Evolutionary conservation across 305 asterid genomes (phyloP).

Genomic region (Solanum chacoense): DNA sequence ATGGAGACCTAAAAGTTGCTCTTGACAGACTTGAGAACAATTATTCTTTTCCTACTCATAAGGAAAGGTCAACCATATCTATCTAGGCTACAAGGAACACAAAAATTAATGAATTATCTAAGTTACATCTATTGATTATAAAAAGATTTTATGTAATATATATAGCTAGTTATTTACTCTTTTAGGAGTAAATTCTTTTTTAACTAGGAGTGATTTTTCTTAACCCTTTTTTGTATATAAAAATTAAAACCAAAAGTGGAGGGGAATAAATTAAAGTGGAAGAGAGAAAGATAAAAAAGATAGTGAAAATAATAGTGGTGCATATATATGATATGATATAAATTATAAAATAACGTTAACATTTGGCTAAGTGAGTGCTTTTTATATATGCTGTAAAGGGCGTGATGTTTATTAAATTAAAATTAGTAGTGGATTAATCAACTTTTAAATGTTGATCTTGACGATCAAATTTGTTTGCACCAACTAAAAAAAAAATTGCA

Average conservation of each 20-base stretch:
- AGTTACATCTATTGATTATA: not conserved
- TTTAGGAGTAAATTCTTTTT: not conserved
- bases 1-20: not conserved
- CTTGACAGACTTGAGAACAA: not conserved
- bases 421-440: not conserved
- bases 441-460: not conserved
- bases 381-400: not conserved
- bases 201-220: not conserved
- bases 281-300: not conserved
- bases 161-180: not conserved
- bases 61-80: not conserved
- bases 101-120: not conserved
- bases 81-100: not conserved
- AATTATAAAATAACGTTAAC: not conserved
- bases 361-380: not conserved
- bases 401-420: not conserved
- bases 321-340: not conserved
- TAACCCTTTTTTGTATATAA: not conserved
- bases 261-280: not conserved
- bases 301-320: not conserved
- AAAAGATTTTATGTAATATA: not conserved
- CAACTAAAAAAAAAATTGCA: not conserved
- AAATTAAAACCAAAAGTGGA: not conserved
- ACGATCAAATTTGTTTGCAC: not conserved
- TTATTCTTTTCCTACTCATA: not conserved